phyloP scores from a whole-genome alignment of 306 rosid species.

The Cicer cuneatum region DNA sequence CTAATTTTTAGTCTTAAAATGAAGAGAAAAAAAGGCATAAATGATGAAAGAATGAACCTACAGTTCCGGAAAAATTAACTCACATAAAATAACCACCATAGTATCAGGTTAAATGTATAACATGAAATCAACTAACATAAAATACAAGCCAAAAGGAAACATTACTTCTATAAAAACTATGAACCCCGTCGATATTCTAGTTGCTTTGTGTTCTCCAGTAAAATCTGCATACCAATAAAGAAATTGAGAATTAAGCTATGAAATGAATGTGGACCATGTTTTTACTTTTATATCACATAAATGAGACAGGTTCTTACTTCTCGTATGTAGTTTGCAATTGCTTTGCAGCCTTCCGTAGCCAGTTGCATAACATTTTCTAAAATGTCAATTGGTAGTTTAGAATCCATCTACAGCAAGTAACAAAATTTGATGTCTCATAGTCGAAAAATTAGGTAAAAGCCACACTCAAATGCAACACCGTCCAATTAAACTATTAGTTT shows the following conservation, averaged over 20 bases:
- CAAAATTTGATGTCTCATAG: neutral
- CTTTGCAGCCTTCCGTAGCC: constrained; percentile 93
- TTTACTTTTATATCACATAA: constrained; percentile 3
- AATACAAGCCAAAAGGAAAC: constrained; percentile 4
- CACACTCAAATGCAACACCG: neutral
- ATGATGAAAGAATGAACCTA: constrained; percentile 1
- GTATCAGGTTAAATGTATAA: neutral
- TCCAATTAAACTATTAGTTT: neutral
- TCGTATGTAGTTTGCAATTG: constrained; percentile 75
- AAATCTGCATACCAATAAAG: constrained; percentile 57
- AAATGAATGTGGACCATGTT: constrained; percentile 30
- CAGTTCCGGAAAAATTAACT: neutral
- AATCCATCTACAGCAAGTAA: constrained; percentile 73
- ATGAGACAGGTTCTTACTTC: constrained; percentile 57
- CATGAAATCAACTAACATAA: neutral
- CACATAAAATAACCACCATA: neutral
- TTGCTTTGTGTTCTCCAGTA: constrained; percentile 78
- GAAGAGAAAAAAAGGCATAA: neutral
- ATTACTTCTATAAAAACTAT: constrained; percentile 43
- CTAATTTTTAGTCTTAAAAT: neutral
- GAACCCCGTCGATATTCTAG: constrained; percentile 68
- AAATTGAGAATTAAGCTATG: constrained; percentile 13
- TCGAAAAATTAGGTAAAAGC: constrained; percentile 1
- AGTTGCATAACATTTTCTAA: constrained; percentile 89
- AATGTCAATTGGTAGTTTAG: constrained; percentile 80